phyloP scores from a whole-genome alignment of 768 basidiomycete genomes.

The Filobasidium wieringae region DNA sequence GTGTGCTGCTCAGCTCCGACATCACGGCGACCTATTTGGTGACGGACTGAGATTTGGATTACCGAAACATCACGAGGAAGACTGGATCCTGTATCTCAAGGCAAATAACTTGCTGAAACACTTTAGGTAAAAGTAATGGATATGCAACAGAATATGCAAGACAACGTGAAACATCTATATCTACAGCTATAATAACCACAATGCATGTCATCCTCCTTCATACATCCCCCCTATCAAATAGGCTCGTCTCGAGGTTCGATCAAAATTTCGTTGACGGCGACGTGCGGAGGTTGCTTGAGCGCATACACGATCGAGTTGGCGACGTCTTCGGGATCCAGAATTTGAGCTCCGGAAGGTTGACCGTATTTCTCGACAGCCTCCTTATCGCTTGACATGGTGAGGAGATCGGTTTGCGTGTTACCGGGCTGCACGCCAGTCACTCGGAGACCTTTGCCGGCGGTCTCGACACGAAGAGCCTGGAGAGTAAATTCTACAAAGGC shows the following conservation, averaged over 20 bases:
- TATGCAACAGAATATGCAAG: too few relatives aligned
- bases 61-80: too few relatives aligned
- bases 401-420: conserved; percentile 14
- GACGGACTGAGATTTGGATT: too few relatives aligned
- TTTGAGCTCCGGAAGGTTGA: conserved; percentile 11
- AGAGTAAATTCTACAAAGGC: conserved; percentile 15
- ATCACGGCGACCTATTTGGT: too few relatives aligned
- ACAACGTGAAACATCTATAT: too few relatives aligned
- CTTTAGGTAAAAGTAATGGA: too few relatives aligned
- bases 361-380: conserved; percentile 15
- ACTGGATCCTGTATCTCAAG: too few relatives aligned
- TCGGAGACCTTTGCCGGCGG: conserved; percentile 10
- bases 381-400: conserved; percentile 15
- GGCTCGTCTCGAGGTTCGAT: conserved; percentile 17
- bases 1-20: too few relatives aligned
- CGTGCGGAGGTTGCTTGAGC: conserved; percentile 12
- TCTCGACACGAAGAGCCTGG: conserved; percentile 14
- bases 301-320: conserved; percentile 14
- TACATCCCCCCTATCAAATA: background rate
- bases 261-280: conserved; percentile 15
- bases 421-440: conserved; percentile 17
- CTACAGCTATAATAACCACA: too few relatives aligned
- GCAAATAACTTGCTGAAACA: too few relatives aligned
- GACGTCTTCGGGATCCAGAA: conserved; percentile 15
- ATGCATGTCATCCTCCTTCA: background rate